A percentile compares a stretch with the other conserved stretches of the same genome.
phyloP scores from a whole-genome alignment of 176 grass and related monocot genomes.

The Aegilops speltoides region DNA sequence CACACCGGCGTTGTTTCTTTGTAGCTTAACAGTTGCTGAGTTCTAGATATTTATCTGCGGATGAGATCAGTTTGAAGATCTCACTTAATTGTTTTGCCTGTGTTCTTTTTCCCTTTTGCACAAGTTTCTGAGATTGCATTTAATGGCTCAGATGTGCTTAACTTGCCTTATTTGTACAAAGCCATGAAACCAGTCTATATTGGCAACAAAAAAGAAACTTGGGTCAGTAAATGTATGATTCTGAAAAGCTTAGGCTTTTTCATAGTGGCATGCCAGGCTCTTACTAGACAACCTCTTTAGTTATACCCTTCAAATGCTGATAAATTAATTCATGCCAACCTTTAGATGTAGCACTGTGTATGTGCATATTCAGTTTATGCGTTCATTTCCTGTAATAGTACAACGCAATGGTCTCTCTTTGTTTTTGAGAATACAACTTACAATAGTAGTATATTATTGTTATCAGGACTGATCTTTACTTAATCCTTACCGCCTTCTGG shows the following conservation, averaged over 20 bases:
- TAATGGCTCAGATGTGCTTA: not conserved
- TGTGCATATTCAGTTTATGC: not conserved
- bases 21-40: not conserved
- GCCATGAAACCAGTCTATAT: not conserved
- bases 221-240: conserved; percentile 16
- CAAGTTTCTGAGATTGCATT: not conserved
- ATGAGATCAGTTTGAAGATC: not conserved
- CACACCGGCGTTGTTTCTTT: not conserved
- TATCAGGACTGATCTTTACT: not conserved
- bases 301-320: not conserved
- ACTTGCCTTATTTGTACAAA: not conserved
- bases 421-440: conserved; percentile 10
- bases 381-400: not conserved
- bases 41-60: not conserved
- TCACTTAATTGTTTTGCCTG: not conserved
- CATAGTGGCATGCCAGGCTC: not conserved
- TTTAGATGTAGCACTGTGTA: not conserved
- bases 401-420: not conserved
- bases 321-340: conserved; percentile 5
- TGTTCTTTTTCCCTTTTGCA: not conserved
- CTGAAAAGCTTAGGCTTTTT: not conserved
- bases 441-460: not conserved
- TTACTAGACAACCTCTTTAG: not conserved
- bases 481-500: conserved; percentile 22
- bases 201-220: not conserved